phyloP scores from a whole-genome alignment of 2,329 filamentous ascomycete genomes.

The Trichoderma sp. region DNA sequence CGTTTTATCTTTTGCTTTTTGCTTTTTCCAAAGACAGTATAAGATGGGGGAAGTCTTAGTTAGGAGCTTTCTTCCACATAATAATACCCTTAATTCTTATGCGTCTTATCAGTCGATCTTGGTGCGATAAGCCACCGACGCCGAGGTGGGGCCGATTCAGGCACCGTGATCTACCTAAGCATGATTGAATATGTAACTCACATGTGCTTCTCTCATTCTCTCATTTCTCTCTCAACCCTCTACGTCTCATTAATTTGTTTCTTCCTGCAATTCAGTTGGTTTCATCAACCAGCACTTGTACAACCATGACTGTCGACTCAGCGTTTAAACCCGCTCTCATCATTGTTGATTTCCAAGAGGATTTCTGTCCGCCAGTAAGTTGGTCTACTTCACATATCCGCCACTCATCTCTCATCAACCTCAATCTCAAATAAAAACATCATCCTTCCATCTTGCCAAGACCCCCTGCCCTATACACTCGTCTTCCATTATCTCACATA shows the following conservation, averaged over 20 bases:
- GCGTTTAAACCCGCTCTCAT: slow-evolving; percentile 55
- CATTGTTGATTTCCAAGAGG: slow-evolving; percentile 87
- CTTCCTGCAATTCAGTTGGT: fast-evolving
- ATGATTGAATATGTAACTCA: background rate
- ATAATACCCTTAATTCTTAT: background rate
- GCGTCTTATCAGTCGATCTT: background rate
- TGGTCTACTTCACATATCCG: background rate
- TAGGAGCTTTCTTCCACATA: background rate
- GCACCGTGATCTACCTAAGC: background rate
- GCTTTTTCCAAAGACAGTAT: no score
- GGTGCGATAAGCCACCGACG: background rate
- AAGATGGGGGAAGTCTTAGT: no score
- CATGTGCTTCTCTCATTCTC: background rate
- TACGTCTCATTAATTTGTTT: background rate
- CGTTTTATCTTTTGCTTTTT: background rate
- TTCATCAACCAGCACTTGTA: background rate
- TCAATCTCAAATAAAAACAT: background rate
- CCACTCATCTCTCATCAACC: background rate
- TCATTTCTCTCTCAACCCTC: background rate
- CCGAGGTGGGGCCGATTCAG: background rate
- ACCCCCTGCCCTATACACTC: background rate
- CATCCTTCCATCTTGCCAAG: background rate
- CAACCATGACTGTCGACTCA: background rate
- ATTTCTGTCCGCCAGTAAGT: slow-evolving; percentile 87
- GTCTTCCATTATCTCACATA: background rate